These are phyloP conservation scores for Herpetomonas tarakana DNA, from an alignment of 208 protist genomes.

Conservation along the genomic window DNA sequence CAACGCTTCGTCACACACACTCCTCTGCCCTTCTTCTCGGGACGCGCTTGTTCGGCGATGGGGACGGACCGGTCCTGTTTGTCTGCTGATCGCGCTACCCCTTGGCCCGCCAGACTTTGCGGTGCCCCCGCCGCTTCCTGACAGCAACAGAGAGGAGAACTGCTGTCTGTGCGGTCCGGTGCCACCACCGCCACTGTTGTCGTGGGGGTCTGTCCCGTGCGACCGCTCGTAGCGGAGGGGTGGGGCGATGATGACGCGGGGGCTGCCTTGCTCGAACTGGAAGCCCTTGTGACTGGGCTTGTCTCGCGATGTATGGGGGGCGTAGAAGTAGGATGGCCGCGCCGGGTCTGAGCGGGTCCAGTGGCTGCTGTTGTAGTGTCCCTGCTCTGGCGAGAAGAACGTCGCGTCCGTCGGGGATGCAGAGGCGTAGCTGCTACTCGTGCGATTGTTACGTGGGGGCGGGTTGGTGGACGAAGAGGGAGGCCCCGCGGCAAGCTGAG, in stretches of 20 bases:
- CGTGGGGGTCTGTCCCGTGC: too few species aligned
- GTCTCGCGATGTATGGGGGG: constrained; percentile 4
- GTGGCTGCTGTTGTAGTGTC: background rate
- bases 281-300: background rate
- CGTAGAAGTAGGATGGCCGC: constrained; percentile 34
- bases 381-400: background rate
- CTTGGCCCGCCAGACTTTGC: too few species aligned
- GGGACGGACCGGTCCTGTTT: too few species aligned
- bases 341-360: constrained; percentile 17
- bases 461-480: background rate
- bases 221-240: background rate
- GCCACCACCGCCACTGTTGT: too few species aligned
- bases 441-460: constrained; percentile 1
- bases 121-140: too few species aligned
- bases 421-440: background rate
- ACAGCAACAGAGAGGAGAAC: too few species aligned
- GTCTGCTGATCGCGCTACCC: too few species aligned
- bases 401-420: background rate
- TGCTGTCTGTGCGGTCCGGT: too few species aligned
- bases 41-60: too few species aligned
- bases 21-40: too few species aligned
- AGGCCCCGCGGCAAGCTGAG: constrained; percentile 15
- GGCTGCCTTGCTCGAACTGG: background rate
- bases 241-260: background rate
- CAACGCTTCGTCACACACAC: too few species aligned